Conservation (phyloP, 192 early-diverging fungal genomes). For the Coemansia sp. region DNA sequence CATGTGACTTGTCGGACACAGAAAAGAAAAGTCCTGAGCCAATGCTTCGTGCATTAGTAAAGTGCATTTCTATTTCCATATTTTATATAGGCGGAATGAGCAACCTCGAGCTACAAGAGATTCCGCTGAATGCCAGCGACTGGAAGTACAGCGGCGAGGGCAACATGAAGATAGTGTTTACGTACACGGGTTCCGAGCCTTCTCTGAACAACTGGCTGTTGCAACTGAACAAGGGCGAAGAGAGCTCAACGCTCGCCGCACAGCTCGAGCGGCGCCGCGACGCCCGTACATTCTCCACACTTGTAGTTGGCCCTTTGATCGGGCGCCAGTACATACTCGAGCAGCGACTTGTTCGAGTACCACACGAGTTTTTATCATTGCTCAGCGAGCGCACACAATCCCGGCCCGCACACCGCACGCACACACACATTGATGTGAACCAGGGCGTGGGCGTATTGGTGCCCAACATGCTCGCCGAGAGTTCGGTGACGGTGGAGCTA, state of each 20-base stretch:
- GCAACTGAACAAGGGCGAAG: slow-evolving; percentile 27
- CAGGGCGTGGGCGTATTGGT: slow-evolving; percentile 53
- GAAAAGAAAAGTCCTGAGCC: too few species aligned
- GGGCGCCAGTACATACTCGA: slow-evolving; percentile 55
- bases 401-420: slow-evolving; percentile 50
- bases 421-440: slow-evolving; percentile 49
- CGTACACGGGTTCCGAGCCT: slow-evolving; percentile 53
- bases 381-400: slow-evolving; percentile 30
- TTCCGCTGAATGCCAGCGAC: slow-evolving; percentile 11
- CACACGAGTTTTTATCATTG: slow-evolving; percentile 35
- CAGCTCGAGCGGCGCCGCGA: slow-evolving; percentile 1
- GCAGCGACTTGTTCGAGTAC: slow-evolving; percentile 15
- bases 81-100: not conserved
- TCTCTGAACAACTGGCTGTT: slow-evolving; percentile 26
- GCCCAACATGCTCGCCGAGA: slow-evolving; percentile 41
- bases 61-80: too few species aligned
- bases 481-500: slow-evolving; percentile 54
- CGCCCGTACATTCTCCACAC: slow-evolving; percentile 14
- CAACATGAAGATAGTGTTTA: slow-evolving; percentile 68
- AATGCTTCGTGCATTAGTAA: too few species aligned
- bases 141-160: slow-evolving; percentile 77
- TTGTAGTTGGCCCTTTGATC: slow-evolving; percentile 53
- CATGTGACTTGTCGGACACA: too few species aligned
- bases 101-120: not conserved
- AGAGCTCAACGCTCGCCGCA: slow-evolving; percentile 2